These are phyloP conservation scores for Fragaria nilgerrensis DNA, from an alignment of 306 rosid species.

Conservation along the genomic window DNA sequence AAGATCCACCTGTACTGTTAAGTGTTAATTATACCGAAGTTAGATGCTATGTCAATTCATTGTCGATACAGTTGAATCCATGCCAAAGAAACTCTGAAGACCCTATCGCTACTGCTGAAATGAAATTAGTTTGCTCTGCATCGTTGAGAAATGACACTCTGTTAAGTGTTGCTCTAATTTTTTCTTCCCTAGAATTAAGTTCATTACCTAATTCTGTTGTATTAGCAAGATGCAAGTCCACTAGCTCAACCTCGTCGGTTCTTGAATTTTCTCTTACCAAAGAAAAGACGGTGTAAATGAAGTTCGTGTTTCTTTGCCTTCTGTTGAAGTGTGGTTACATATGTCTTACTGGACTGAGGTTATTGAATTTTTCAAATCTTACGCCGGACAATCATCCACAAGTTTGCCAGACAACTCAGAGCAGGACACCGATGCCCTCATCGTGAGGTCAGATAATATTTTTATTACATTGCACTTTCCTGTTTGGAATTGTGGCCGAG, in stretches of 20 bases:
- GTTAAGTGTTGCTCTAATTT: constrained; percentile 42
- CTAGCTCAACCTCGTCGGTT: constrained; percentile 37
- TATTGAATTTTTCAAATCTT: constrained; percentile 43
- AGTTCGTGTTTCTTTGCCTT: constrained; percentile 55
- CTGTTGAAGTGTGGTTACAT: constrained; percentile 76
- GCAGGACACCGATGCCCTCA: constrained; percentile 35
- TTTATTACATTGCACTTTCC: constrained; percentile 64
- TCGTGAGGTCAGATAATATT: constrained; percentile 44
- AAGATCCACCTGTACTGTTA: constrained; percentile 35
- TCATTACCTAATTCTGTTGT: constrained; percentile 44
- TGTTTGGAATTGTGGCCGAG: constrained; percentile 43
- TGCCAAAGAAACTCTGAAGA: constrained; percentile 40
- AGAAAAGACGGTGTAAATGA: constrained; percentile 46
- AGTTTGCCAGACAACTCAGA: constrained; percentile 28
- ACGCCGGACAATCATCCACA: constrained; percentile 34
- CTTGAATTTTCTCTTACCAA: constrained; percentile 52
- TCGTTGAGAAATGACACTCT: constrained; percentile 55
- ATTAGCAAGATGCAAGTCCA: constrained; percentile 56
- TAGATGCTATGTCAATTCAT: constrained; percentile 46
- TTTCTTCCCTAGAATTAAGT: constrained; percentile 49
- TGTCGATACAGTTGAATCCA: constrained; percentile 44
- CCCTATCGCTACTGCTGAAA: constrained; percentile 47
- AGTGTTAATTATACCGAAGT: constrained; percentile 50
- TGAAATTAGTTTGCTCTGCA: constrained; percentile 56
- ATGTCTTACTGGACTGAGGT: constrained; percentile 63